phyloP scores from a whole-genome alignment of 352 stramenopile species.

The Globisporangium megalacanthum region DNA sequence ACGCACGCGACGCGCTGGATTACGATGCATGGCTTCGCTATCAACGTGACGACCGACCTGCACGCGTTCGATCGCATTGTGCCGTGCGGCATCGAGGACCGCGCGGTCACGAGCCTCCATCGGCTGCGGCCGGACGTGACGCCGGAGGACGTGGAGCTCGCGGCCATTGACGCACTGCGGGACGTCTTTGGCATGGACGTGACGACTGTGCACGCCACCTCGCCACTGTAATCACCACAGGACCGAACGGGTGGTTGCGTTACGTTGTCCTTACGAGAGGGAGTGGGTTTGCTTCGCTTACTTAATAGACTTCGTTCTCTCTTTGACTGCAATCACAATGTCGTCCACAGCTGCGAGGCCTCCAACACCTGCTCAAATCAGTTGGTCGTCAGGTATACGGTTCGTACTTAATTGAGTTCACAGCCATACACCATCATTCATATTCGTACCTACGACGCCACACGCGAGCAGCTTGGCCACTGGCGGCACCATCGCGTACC shows the following conservation, averaged over 20 bases:
- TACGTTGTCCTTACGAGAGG: background rate
- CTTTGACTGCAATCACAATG: slow-evolving; percentile 33
- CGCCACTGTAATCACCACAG: slow-evolving; percentile 21
- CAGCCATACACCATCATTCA: background rate
- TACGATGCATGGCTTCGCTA: slow-evolving; percentile 97
- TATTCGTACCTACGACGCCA: slow-evolving; percentile 81
- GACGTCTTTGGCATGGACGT: slow-evolving; percentile 74
- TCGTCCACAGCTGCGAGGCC: slow-evolving; percentile 60
- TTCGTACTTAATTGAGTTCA: too few species aligned
- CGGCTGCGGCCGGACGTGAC: slow-evolving; percentile 41
- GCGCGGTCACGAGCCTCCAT: slow-evolving; percentile 80
- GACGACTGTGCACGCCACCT: slow-evolving; percentile 29
- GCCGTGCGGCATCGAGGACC: slow-evolving; percentile 95
- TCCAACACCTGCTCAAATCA: slow-evolving; percentile 34
- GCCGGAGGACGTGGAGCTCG: slow-evolving; percentile 56
- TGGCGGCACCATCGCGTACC: slow-evolving; percentile 82
- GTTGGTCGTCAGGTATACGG: too few species aligned
- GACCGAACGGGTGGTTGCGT: background rate
- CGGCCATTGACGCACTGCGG: slow-evolving; percentile 52
- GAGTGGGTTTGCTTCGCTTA: background rate
- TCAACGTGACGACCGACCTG: slow-evolving; percentile 96
- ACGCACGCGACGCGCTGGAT: slow-evolving; percentile 96
- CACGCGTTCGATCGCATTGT: slow-evolving; percentile 93
- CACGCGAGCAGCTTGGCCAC: slow-evolving; percentile 93
- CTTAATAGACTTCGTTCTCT: slow-evolving; percentile 15